Evolutionary conservation across 176 grass and related monocot genomes (phyloP).

Genomic region (Poa pratensis): DNA sequence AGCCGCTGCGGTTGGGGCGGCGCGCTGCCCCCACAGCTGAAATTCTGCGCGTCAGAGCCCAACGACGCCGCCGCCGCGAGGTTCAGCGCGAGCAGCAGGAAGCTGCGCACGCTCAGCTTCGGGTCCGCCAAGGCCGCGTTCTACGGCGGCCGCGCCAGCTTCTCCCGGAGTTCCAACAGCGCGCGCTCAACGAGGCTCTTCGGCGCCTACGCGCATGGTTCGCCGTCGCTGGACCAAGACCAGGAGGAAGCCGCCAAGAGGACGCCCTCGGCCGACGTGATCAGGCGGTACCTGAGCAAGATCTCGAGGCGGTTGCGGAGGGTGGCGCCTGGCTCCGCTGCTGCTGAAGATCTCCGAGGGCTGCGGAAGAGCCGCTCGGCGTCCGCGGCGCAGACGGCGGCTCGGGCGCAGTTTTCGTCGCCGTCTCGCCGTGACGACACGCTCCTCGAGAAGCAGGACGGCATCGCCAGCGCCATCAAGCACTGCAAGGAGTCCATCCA

Average conservation of each 20-base stretch:
- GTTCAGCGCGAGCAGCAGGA: slow-evolving; percentile 1
- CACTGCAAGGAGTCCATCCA: slow-evolving; percentile 95
- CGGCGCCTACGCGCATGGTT: slow-evolving; percentile 29
- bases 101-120: slow-evolving; percentile 66
- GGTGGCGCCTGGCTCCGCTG: not conserved
- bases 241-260: not conserved
- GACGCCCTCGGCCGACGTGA: slow-evolving; percentile 42
- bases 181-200: slow-evolving; percentile 43
- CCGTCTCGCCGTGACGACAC: slow-evolving; percentile 70
- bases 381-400: slow-evolving; percentile 47
- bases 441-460: slow-evolving; percentile 83
- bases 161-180: slow-evolving; percentile 57
- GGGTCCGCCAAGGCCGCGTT: slow-evolving; percentile 68
- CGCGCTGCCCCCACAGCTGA: not conserved
- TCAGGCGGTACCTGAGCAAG: slow-evolving; percentile 79
- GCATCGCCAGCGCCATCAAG: slow-evolving; percentile 93
- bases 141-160: slow-evolving; percentile 57
- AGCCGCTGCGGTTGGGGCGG: not conserved
- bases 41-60: slow-evolving; percentile 47
- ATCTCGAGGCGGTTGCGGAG: slow-evolving; percentile 69
- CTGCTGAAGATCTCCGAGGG: slow-evolving; percentile 32
- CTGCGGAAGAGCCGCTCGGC: slow-evolving; percentile 71
- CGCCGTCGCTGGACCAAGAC: slow-evolving; percentile 52
- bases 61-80: slow-evolving; percentile 16
- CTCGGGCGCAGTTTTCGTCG: not conserved